Conservation (phyloP, 2,329 filamentous ascomycete species). For the Phialophora macrospora region DNA sequence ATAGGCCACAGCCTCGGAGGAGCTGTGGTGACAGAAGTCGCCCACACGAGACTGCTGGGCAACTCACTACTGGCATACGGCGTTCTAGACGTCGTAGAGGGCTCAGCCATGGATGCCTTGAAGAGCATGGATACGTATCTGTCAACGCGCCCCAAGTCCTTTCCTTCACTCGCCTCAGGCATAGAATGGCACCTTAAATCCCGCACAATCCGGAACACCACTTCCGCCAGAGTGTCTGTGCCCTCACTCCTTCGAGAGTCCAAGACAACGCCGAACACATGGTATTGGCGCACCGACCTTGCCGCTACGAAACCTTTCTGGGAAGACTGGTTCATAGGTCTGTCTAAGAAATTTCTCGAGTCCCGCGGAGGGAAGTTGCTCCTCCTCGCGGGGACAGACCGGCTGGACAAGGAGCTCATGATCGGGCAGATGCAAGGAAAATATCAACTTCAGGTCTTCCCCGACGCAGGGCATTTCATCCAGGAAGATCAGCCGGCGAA, state of each 20-base stretch:
- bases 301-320: slow-evolving; percentile 85
- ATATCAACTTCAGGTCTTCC: slow-evolving; percentile 92
- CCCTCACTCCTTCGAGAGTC: slow-evolving; percentile 68
- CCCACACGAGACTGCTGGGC: slow-evolving; percentile 69
- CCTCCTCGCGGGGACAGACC: slow-evolving; percentile 84
- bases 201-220: slow-evolving; percentile 79
- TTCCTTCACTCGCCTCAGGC: slow-evolving; percentile 75
- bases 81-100: slow-evolving; percentile 93
- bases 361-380: slow-evolving; percentile 73
- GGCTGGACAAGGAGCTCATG: slow-evolving; percentile 87
- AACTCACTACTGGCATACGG: slow-evolving; percentile 77
- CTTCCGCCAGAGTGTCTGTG: slow-evolving; percentile 85
- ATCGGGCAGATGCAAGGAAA: slow-evolving; percentile 99
- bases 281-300: slow-evolving; percentile 79
- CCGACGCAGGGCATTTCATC: slow-evolving; percentile 93
- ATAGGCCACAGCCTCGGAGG: slow-evolving; percentile 93
- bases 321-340: slow-evolving; percentile 88
- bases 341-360: slow-evolving; percentile 87
- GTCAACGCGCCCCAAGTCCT: slow-evolving; percentile 76
- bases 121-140: slow-evolving; percentile 94
- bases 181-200: slow-evolving; percentile 95
- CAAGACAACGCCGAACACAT: slow-evolving; percentile 39
- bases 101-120: slow-evolving; percentile 91
- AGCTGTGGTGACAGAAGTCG: slow-evolving; percentile 84
- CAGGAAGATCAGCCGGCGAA: slow-evolving; percentile 94